Percentiles rank a stretch among this genome's conserved stretches.
Evolutionary conservation across 441 rosid genomes (phyloP).

Genomic region (Oxalis stricta): DNA sequence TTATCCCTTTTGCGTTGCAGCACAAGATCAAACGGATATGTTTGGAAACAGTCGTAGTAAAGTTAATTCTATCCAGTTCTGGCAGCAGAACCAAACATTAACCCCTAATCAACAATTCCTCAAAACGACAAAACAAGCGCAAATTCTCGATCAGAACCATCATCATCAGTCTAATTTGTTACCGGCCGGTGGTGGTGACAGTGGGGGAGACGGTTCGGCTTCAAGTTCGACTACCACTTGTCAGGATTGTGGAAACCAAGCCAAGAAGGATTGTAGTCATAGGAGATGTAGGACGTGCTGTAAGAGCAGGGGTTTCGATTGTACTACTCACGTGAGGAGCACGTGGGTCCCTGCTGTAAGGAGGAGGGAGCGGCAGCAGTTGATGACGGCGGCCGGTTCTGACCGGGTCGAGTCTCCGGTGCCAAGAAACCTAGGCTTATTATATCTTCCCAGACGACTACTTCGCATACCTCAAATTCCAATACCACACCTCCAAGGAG

Average conservation of each 20-base stretch:
- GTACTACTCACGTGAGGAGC: conserved; percentile 88
- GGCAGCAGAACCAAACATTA: conserved; percentile 55
- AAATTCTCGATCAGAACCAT: conserved; percentile 19
- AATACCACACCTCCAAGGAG: conserved; percentile 79
- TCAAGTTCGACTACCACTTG: conserved; percentile 52
- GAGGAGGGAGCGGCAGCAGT: conserved; percentile 74
- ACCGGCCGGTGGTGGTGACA: conserved; percentile 13
- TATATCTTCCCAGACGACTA: conserved; percentile 40
- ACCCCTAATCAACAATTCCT: conserved; percentile 26
- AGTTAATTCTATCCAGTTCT: conserved; percentile 38
- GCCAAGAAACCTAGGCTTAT: conserved; percentile 67
- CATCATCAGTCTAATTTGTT: conserved; percentile 9
- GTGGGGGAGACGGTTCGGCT: conserved; percentile 25
- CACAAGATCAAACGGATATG: conserved; percentile 41
- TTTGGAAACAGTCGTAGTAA: conserved; percentile 23
- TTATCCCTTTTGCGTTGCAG: conserved; percentile 48
- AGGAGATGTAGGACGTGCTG: conserved; percentile 91
- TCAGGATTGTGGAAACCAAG: conserved; percentile 94
- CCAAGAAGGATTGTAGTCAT: conserved; percentile 78
- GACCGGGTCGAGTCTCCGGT: conserved; percentile 57
- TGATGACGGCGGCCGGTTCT: conserved; percentile 15
- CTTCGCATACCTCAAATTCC: conserved; percentile 81
- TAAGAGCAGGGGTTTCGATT: conserved; percentile 80
- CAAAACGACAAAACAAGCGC: conserved; percentile 20
- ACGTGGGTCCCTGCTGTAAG: conserved; percentile 93